Conservation (phyloP, 768 basidiomycete species). For the Suillus paluster region DNA sequence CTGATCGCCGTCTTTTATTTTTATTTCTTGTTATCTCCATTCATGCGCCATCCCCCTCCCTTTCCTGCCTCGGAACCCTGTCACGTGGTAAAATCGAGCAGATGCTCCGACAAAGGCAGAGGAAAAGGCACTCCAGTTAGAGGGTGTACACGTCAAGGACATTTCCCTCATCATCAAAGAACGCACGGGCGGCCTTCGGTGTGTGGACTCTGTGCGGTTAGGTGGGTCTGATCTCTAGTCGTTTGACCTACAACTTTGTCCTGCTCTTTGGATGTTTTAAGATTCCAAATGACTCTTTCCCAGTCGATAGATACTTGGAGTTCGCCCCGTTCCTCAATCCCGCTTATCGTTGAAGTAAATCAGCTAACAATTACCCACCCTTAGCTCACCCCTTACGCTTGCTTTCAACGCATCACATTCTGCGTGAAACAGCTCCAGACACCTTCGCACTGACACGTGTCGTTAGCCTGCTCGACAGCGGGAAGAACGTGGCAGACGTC, state of each 20-base stretch:
- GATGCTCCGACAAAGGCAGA: conserved; percentile 34
- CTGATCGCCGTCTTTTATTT: neutral
- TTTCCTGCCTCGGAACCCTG: too few relatives aligned
- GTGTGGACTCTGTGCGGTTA: conserved; percentile 5
- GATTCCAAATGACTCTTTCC: too few relatives aligned
- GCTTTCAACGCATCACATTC: conserved; percentile 76
- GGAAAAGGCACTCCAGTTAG: conserved; percentile 26
- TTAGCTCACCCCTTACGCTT: neutral
- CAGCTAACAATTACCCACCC: neutral
- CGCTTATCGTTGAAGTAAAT: neutral
- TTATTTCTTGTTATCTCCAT: neutral
- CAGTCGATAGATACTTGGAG: too few relatives aligned
- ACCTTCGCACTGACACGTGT: conserved; percentile 75
- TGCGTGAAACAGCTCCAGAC: conserved; percentile 69
- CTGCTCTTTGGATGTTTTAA: neutral
- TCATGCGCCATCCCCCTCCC: neutral
- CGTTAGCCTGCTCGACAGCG: conserved; percentile 69
- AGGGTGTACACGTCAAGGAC: conserved; percentile 36
- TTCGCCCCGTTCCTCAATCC: neutral
- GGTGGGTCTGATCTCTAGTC: neutral
- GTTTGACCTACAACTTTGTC: neutral
- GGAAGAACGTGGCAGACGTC: conserved; percentile 56
- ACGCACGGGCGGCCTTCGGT: neutral
- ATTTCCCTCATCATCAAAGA: conserved; percentile 22
- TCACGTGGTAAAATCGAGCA: conserved; percentile 46